Base-by-base conservation (phyloP, 129 eudicot genomes). In the Flaveria trinervia region DNA sequence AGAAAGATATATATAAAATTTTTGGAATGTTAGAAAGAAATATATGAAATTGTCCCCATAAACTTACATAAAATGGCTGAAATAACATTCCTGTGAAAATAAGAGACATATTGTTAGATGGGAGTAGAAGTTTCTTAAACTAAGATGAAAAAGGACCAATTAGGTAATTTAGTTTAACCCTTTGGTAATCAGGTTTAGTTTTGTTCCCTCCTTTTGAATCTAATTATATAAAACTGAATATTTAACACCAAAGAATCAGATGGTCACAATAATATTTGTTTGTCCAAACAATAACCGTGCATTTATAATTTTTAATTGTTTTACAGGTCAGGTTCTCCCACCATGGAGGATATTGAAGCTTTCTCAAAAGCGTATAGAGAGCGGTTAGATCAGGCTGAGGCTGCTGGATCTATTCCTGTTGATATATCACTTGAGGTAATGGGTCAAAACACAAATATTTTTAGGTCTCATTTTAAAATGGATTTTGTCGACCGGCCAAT, bases 261-360 rank as follows among this genome's bases (percentile, higher is more conserved):
- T 33, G 23, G 9, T 65, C 70, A 30, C 48, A 16, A 15, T 33
- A 30, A 28, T 56, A 67, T 39, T 9, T 41, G 50, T 67, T 67
- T 16, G 16, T 67, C 52, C 13, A 22, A 69, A 69, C 57, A 69
- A 13, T 69, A 45, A 14, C 16, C 5, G 7, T n/a, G 61, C 45
- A 15, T 23, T 16, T 44, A 48, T 25, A 77, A 55, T 43, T 5
- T 5, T 23, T 12, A 43, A 50, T 45, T 55, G 76, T 72, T 70
- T 70, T 41, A 49, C 83, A 93, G 98, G 80, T 93, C 98, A 41
- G 96, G 96, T 70, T 93, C 98, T 79, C 98, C 97, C 36, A 83
- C 50, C 55, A 85, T 93, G 86, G 73, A 56, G 70, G 98, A 93
- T 77, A 84, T 93, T 67, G 98, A 93, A 91, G 90, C 87, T 79